Conservation (phyloP, 2,329 filamentous ascomycete genomes). For the Colletotrichum musicola region DNA sequence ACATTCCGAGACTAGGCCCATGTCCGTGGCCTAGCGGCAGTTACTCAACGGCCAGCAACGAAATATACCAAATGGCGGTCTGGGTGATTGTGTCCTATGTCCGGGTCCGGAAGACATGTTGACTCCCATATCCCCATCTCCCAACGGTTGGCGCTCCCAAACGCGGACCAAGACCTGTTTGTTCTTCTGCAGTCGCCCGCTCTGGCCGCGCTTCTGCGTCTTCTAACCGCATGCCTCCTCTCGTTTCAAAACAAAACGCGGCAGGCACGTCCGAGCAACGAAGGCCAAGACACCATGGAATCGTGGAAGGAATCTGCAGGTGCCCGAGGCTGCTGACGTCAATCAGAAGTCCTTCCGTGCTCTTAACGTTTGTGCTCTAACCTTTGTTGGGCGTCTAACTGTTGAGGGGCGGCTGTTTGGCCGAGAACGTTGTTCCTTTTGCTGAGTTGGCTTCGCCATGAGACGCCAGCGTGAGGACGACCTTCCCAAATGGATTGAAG, state of each 20-base stretch:
- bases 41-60: too few relatives aligned
- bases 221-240: slow-evolving; percentile 4
- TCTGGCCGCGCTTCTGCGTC: background rate
- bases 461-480: too few relatives aligned
- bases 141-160: background rate
- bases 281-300: slow-evolving; percentile 24
- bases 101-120: background rate
- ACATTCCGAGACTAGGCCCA: background rate
- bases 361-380: too few relatives aligned
- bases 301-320: slow-evolving; percentile 18
- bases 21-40: background rate
- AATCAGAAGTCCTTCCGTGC: background rate
- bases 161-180: background rate
- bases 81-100: background rate
- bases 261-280: slow-evolving; percentile 1
- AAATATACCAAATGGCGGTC: background rate
- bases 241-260: slow-evolving; percentile 22
- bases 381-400: too few relatives aligned
- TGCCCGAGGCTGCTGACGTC: background rate
- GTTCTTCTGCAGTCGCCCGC: background rate
- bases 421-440: too few relatives aligned
- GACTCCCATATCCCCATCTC: too few relatives aligned
- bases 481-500: too few relatives aligned
- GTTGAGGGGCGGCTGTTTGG: too few relatives aligned
- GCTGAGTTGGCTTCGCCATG: too few relatives aligned